Evolutionary conservation across 2,329 filamentous ascomycete species (phyloP).

Genomic region (Tolypocladium amazonense): DNA sequence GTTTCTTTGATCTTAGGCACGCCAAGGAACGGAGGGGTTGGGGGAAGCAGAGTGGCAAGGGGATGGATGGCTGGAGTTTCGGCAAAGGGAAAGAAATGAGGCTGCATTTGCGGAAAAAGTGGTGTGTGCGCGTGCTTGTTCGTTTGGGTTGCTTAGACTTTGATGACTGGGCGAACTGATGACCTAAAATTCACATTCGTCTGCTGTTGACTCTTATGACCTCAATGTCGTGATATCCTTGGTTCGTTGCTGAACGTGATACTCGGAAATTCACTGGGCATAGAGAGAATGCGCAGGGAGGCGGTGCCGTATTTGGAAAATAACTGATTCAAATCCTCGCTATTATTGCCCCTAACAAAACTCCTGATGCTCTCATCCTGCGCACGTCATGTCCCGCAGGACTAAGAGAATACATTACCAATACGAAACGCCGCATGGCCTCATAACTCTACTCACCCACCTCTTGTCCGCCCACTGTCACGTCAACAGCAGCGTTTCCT

Average conservation of each 20-base stretch:
- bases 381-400: not conserved
- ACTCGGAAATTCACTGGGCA: not conserved
- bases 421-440: not conserved
- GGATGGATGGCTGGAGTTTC: not conserved
- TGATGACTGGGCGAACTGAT: not conserved
- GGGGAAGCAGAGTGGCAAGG: not conserved
- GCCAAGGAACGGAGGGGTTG: not conserved
- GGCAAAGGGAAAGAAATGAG: not conserved
- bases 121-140: not conserved
- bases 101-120: not conserved
- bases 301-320: not conserved
- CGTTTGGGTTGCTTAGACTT: not conserved
- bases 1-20: not conserved
- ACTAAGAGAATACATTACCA: not conserved
- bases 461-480: not conserved
- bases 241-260: not conserved
- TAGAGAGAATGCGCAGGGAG: not conserved
- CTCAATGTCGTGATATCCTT: not conserved
- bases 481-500: not conserved
- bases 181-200: not conserved
- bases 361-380: not conserved
- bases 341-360: not conserved
- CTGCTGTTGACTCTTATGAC: not conserved
- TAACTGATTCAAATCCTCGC: not conserved
- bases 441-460: not conserved